phyloP scores from a whole-genome alignment of 2,329 filamentous ascomycete genomes.

The Arthroderma sp. region DNA sequence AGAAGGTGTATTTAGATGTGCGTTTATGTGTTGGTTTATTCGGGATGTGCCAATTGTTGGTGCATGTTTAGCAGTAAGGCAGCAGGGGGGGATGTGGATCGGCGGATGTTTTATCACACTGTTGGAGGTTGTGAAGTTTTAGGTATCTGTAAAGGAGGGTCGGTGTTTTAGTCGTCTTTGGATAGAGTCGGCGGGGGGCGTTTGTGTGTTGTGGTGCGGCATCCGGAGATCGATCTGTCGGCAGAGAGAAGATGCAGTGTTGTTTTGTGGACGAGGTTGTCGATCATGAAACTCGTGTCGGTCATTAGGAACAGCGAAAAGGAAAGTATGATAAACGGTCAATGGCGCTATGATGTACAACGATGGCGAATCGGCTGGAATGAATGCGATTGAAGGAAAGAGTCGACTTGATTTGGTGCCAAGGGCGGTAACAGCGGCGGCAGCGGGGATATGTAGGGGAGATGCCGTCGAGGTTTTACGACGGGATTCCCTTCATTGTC shows the following conservation, averaged over 20 bases:
- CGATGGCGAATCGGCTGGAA: background rate
- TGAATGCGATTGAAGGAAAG: slow-evolving; percentile 2
- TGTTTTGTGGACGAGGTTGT: background rate
- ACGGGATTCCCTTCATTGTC: background rate
- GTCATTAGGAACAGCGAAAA: slow-evolving; percentile 9
- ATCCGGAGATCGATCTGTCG: background rate
- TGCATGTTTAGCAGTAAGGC: background rate
- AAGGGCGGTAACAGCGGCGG: slow-evolving; percentile 7
- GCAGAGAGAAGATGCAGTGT: background rate
- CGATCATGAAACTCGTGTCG: slow-evolving; percentile 9
- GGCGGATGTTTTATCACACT: background rate
- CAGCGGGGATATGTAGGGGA: slow-evolving; percentile 6
- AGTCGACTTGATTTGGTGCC: background rate
- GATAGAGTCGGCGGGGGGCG: background rate
- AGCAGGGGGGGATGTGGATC: background rate
- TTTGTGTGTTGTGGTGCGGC: background rate
- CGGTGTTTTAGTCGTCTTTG: background rate
- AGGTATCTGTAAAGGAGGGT: background rate
- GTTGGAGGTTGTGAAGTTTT: background rate
- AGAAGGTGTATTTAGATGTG: background rate
- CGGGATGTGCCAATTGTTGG: background rate
- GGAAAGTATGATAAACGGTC: background rate
- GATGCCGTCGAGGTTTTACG: background rate
- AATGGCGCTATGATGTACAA: slow-evolving; percentile 1
- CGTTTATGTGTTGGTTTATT: background rate